Conservation (phyloP, 2,329 filamentous ascomycete genomes). For the Epichloe aotearoae region DNA sequence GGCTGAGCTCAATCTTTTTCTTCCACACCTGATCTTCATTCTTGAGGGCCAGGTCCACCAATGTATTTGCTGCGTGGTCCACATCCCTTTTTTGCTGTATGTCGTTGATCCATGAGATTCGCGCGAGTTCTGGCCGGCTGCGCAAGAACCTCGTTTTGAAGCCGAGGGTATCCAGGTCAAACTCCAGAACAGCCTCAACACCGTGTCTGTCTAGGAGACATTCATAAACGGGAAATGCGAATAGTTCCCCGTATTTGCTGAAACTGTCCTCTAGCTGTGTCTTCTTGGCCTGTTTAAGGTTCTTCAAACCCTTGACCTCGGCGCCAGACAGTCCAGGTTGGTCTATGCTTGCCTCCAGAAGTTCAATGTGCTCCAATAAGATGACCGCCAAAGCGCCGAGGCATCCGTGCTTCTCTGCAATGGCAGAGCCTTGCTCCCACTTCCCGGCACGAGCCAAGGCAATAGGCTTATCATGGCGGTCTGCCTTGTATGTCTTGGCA, state of each 20-base stretch:
- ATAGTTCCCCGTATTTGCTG: conserved; percentile 49
- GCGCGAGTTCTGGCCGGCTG: conserved; percentile 55
- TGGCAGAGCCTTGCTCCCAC: conserved; percentile 43
- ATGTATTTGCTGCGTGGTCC: conserved; percentile 53
- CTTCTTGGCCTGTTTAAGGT: conserved; percentile 28
- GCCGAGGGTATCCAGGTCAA: conserved; percentile 51
- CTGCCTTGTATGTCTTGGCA: conserved; percentile 32
- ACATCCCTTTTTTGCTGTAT: conserved; percentile 65
- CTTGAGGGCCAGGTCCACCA: conserved; percentile 55
- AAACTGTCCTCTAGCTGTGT: conserved; percentile 40
- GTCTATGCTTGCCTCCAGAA: conserved; percentile 17
- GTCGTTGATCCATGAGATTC: conserved; percentile 92
- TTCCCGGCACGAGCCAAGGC: conserved; percentile 40
- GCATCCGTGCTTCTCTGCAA: conserved; percentile 45
- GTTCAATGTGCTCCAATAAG: conserved; percentile 38
- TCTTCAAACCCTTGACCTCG: conserved; percentile 18
- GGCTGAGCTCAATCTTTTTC: conserved; percentile 82
- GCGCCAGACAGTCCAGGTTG: conserved; percentile 16
- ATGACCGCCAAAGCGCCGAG: conserved; percentile 43
- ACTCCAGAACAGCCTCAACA: conserved; percentile 56
- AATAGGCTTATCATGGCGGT: conserved; percentile 39
- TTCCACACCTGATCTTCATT: conserved; percentile 76
- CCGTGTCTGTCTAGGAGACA: conserved; percentile 57
- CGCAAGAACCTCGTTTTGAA: conserved; percentile 70
- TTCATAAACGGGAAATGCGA: conserved; percentile 68